Evolutionary conservation across 2,329 filamentous ascomycete species (phyloP).

Genomic region (Diaporthe sp.): DNA sequence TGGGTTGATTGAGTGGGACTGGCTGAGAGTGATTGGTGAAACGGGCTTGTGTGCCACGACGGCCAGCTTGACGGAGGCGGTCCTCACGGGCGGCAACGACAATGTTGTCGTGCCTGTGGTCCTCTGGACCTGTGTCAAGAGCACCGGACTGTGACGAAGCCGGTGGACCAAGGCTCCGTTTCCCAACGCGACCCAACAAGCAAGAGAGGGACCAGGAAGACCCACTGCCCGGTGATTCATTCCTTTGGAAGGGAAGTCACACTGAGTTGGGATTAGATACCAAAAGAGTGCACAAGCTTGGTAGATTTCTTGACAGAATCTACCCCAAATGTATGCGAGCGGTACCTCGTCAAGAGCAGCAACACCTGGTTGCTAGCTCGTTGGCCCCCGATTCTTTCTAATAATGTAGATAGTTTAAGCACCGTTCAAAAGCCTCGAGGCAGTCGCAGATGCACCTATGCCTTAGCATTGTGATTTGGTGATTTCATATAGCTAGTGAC

Average conservation of each 20-base stretch:
- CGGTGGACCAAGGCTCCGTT: too few relatives aligned
- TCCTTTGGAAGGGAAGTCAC: background rate
- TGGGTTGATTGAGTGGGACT: conserved; percentile 46
- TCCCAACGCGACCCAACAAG: background rate
- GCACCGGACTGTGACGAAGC: conserved; percentile 50
- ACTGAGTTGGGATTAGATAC: conserved; percentile 5
- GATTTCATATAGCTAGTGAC: background rate
- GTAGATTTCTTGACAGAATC: background rate
- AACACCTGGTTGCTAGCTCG: too few relatives aligned
- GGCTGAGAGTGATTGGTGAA: conserved; percentile 77
- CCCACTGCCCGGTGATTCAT: background rate
- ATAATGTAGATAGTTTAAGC: background rate
- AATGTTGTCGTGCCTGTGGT: conserved; percentile 97
- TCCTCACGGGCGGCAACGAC: conserved; percentile 96
- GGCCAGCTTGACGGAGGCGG: conserved; percentile 93
- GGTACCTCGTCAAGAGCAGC: background rate
- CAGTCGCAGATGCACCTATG: background rate
- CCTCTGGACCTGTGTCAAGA: conserved; percentile 92
- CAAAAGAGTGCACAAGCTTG: background rate
- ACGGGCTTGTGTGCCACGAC: conserved; percentile 80
- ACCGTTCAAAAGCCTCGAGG: background rate
- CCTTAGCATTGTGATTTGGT: background rate
- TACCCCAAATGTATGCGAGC: background rate
- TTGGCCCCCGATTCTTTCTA: too few relatives aligned
- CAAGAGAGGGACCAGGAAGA: too few relatives aligned